Evolutionary conservation across 257 asterid species (phyloP), one percentile per base, ranked within the genome.

Genomic region (Plantago ovata): DNA sequence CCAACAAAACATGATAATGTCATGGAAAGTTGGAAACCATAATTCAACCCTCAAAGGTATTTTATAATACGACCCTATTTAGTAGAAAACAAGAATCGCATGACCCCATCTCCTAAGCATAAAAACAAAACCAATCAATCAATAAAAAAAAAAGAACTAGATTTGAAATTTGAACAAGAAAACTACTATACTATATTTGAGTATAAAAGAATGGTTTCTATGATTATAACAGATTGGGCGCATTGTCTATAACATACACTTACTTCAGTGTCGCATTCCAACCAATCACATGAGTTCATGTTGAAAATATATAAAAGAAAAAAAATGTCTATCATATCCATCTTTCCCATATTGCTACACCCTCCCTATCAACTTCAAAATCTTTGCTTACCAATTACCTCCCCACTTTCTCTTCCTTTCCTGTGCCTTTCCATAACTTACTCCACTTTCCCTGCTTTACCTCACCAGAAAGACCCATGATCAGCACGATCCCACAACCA

Each of bases 251-350:
- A n/a, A 64, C 71, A 48, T 16, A 59, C 69, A 40, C 16, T 45
- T 59, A 61, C 8, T 32, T 22, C 11, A 49, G 45, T 58, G 46
- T 42, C 59, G 57, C 63, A 52, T 59, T 24, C 44, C 66, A 59
- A 19, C 62, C 52, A 75, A 67, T 63, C 65, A 56, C 59, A 63
- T n/a, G n/a, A n/a, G n/a, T n/a, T n/a, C n/a, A n/a, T n/a, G n/a
- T n/a, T n/a, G n/a, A n/a, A n/a, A n/a, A n/a, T n/a, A n/a, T n/a
- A n/a, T n/a, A n/a, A n/a, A n/a, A n/a, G n/a, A n/a, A n/a, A n/a
- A n/a, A n/a, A n/a, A n/a, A n/a, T n/a, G n/a, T n/a, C n/a, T n/a
- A n/a, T n/a, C n/a, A n/a, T n/a, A n/a, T n/a, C n/a, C n/a, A n/a
- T n/a, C n/a, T n/a, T n/a, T n/a, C n/a, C n/a, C n/a, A n/a, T n/a